Evolutionary conservation across 345 rosid species (phyloP).

Genomic region (Dimocarpus longan): DNA sequence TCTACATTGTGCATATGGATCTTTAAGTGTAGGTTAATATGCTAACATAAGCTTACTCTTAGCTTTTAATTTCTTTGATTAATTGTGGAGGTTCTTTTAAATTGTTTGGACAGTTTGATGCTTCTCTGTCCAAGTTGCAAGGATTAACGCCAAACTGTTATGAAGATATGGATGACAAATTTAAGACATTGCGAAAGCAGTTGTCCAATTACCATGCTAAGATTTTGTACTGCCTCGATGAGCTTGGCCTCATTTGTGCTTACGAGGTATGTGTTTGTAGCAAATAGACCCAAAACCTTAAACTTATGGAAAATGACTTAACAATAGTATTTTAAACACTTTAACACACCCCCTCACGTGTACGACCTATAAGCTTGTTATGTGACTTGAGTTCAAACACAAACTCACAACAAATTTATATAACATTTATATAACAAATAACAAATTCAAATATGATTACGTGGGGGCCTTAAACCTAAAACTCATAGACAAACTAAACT

Average conservation of each 20-base stretch:
- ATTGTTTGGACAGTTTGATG: conserved; percentile 59
- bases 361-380: too few relatives aligned
- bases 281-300: too few relatives aligned
- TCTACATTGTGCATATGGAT: conserved; percentile 2
- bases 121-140: conserved; percentile 44
- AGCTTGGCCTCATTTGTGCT: conserved; percentile 84
- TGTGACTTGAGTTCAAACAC: too few relatives aligned
- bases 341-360: too few relatives aligned
- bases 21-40: neutral
- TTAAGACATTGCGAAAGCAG: conserved; percentile 43
- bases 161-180: conserved; percentile 52
- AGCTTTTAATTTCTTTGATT: neutral
- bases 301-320: too few relatives aligned
- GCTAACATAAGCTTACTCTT: neutral
- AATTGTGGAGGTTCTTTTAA: conserved; percentile 12
- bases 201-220: conserved; percentile 55
- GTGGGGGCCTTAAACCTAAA: too few relatives aligned
- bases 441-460: too few relatives aligned
- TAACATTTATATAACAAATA: too few relatives aligned
- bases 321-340: too few relatives aligned
- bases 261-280: conserved; percentile 55
- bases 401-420: too few relatives aligned
- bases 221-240: conserved; percentile 75
- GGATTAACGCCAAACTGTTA: conserved; percentile 36
- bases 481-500: too few relatives aligned